phyloP scores from a whole-genome alignment of 306 rosid species.

The Alnus glutinosa region DNA sequence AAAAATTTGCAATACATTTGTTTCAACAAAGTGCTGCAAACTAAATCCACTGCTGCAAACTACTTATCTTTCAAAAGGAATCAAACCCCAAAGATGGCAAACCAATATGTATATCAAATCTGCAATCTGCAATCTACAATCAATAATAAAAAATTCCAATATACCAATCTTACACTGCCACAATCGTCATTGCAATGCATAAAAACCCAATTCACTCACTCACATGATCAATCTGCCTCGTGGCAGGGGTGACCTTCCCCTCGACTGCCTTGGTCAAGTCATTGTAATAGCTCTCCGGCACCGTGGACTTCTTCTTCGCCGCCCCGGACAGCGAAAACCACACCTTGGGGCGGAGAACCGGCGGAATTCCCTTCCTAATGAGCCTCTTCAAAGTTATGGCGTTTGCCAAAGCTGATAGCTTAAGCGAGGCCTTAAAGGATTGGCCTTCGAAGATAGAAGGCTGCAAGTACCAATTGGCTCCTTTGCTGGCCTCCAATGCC shows the following conservation, averaged over 20 bases:
- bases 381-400: conserved; percentile 88
- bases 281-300: conserved; percentile 92
- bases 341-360: conserved; percentile 89
- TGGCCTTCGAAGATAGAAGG: conserved; percentile 72
- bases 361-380: conserved; percentile 93
- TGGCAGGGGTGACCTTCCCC: conserved; percentile 94
- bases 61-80: conserved; percentile 4
- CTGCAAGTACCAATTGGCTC: conserved; percentile 92
- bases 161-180: conserved; percentile 12
- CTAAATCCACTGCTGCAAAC: background rate
- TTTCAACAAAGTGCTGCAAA: conserved; percentile 6
- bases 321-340: conserved; percentile 98
- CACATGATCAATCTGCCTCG: conserved; percentile 96
- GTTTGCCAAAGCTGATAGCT: conserved; percentile 73
- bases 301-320: conserved; percentile 96
- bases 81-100: background rate
- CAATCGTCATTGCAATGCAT: conserved; percentile 4
- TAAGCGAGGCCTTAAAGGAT: conserved; percentile 79
- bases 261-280: conserved; percentile 84
- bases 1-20: conserved; percentile 4
- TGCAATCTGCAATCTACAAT: background rate
- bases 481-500: conserved; percentile 96
- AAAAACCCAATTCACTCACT: conserved; percentile 26
- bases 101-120: background rate
- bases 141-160: conserved; percentile 11